These are phyloP conservation scores for Salvia splendens DNA, from an alignment of 257 asterid genomes.

Conservation along the genomic window DNA sequence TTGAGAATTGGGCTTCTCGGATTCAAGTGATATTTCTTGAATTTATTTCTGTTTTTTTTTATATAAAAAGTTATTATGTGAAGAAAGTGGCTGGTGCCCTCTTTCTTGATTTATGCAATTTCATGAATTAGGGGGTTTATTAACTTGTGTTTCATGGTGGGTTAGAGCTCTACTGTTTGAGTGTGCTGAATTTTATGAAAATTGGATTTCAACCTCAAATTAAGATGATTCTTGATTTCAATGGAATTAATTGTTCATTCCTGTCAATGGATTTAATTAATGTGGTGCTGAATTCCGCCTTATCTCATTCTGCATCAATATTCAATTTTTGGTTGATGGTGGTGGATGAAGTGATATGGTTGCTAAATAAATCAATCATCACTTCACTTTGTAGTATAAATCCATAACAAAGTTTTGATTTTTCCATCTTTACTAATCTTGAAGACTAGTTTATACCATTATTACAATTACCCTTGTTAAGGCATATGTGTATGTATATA, in stretches of 20 bases:
- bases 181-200: neutral
- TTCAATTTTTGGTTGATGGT: neutral
- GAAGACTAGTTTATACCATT: neutral
- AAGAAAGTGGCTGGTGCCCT: neutral
- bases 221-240: neutral
- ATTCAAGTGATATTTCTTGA: neutral
- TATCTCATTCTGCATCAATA: neutral
- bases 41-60: neutral
- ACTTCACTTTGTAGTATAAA: neutral
- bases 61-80: neutral
- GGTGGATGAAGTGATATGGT: neutral
- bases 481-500: too few species aligned
- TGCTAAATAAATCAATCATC: neutral
- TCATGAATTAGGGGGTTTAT: neutral
- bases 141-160: neutral
- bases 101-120: conserved; percentile 15
- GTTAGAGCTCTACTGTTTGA: neutral
- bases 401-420: neutral
- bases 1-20: neutral
- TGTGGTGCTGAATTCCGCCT: conserved; percentile 14
- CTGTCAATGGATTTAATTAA: neutral
- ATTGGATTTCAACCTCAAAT: conserved; percentile 8
- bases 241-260: neutral
- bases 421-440: neutral
- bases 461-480: neutral